Conservation (phyloP, 306 rosid species). For the Quillaja saponaria region DNA sequence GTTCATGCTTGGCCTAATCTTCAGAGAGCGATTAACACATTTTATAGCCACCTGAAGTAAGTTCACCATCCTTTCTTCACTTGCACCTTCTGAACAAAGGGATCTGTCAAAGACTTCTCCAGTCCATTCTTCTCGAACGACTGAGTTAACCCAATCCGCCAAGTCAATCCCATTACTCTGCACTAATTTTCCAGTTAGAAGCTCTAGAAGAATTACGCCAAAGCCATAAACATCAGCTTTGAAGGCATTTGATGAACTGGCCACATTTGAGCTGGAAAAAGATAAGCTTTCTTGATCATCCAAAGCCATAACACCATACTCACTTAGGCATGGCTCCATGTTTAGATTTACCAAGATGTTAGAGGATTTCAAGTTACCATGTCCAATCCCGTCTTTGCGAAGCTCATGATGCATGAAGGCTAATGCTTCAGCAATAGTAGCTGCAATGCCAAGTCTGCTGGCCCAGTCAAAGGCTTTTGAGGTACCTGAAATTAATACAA, state of each 20-base stretch:
- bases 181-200: conserved; percentile 73
- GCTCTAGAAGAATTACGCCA: conserved; percentile 79
- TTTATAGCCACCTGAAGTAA: conserved; percentile 79
- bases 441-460: conserved; percentile 62
- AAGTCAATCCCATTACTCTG: conserved; percentile 62
- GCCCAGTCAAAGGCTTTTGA: conserved; percentile 60
- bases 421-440: conserved; percentile 58
- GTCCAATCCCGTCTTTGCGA: conserved; percentile 53
- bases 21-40: conserved; percentile 56
- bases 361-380: conserved; percentile 78
- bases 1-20: conserved; percentile 70
- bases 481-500: conserved; percentile 53
- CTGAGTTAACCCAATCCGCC: conserved; percentile 76
- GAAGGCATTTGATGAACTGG: conserved; percentile 24
- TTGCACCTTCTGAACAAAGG: conserved; percentile 57
- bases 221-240: conserved; percentile 66
- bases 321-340: conserved; percentile 77
- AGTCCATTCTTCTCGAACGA: conserved; percentile 87
- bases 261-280: conserved; percentile 12
- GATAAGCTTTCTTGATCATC: conserved; percentile 32
- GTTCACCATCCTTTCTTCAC: conserved; percentile 81
- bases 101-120: conserved; percentile 75
- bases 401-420: conserved; percentile 72
- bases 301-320: conserved; percentile 58
- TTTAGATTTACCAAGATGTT: conserved; percentile 66